A percentile compares a stretch with the other conserved stretches of the same genome.
phyloP scores from a whole-genome alignment of 1,284 basidiomycete species.

The Rhodotorula sp. region DNA sequence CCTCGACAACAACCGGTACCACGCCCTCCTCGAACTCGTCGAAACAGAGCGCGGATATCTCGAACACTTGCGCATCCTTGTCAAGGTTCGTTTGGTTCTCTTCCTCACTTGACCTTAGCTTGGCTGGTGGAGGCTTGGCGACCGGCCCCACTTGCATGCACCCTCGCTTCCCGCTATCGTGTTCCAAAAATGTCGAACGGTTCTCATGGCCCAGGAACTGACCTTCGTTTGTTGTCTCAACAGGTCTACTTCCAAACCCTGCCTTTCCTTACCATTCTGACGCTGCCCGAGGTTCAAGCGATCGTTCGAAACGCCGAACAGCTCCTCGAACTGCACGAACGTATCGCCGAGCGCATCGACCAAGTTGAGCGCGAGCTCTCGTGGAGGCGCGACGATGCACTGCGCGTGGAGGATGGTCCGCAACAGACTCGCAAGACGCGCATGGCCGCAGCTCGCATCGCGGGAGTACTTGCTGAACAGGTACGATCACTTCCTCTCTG shows the following conservation, averaged over 20 bases:
- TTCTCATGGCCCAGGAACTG: not conserved
- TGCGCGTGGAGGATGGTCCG: not conserved
- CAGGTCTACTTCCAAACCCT: conserved; percentile 54
- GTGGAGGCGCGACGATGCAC: conserved; percentile 40
- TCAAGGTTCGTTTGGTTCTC: conserved; percentile 58
- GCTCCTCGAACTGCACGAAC: conserved; percentile 70
- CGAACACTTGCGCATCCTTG: conserved; percentile 68
- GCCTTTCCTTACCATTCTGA: conserved; percentile 50
- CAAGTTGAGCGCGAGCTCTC: conserved; percentile 61
- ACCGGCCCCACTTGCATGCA: not conserved
- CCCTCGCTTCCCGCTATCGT: not conserved
- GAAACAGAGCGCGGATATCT: conserved; percentile 79
- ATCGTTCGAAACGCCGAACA: conserved; percentile 70
- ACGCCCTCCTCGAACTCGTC: conserved; percentile 74
- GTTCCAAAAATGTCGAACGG: not conserved
- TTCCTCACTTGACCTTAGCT: not conserved
- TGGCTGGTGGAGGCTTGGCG: not conserved
- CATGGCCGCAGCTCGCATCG: conserved; percentile 58
- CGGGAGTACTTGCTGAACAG: conserved; percentile 65
- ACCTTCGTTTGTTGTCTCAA: not conserved
- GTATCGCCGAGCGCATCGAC: conserved; percentile 57
- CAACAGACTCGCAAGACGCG: conserved; percentile 23
- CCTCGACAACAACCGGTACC: conserved; percentile 49
- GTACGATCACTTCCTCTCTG: conserved; percentile 51
- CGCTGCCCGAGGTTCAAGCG: conserved; percentile 46